Base-by-base conservation (phyloP, 352 stramenopile genomes). In the Pythium folliculosum region DNA sequence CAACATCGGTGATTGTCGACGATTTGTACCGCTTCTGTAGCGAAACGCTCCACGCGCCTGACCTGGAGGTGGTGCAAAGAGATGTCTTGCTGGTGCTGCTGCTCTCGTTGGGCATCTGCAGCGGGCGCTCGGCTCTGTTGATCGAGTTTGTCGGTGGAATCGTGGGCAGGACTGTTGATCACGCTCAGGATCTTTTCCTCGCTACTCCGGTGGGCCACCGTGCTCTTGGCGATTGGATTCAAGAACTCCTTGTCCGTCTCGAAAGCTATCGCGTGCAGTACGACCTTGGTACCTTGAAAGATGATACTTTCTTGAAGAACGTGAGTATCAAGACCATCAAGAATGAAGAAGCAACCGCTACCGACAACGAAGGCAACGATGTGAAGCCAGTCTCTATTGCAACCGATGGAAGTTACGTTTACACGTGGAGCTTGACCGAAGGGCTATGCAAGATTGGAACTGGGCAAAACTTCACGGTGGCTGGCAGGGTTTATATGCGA, bases 371-470 rank as follows among this genome's bases (percentile, higher is more conserved):
- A 30, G 47, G 17, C 1, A 50, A 1, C 43, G 35, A 43, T 5
- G 32, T 19, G 16, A 51, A 62, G 22, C 23, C 49, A 3, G 67
- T 49, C 8, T 75, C 77, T 6, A 77, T 92, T 32, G 71, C 84
- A 0, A 87, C 77, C 0, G 80, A 92, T 63, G 84, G 84, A n/a
- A 91, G 40, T 25, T 92, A 84, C 63, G 40, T 87, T 12, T 94
- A 89, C 57, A 76, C 65, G 10, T 94, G 84, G 82, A 83, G 67
- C 60, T 30, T 72, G 13, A 47, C 45, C 1, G 71, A 70, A 8
- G 84, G 84, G 0, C 55, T 94, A 3, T 57, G 65, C 30, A 94
- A 91, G 66, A 72, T 94, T 53, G 86, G 86, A n/a, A 90, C 79
- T 0, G 86, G 86, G 1, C 52, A 76, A 17, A 88, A 92, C 52